Evolutionary conservation across 2,329 filamentous ascomycete genomes (phyloP).

Genomic region (Daldinia sp.): DNA sequence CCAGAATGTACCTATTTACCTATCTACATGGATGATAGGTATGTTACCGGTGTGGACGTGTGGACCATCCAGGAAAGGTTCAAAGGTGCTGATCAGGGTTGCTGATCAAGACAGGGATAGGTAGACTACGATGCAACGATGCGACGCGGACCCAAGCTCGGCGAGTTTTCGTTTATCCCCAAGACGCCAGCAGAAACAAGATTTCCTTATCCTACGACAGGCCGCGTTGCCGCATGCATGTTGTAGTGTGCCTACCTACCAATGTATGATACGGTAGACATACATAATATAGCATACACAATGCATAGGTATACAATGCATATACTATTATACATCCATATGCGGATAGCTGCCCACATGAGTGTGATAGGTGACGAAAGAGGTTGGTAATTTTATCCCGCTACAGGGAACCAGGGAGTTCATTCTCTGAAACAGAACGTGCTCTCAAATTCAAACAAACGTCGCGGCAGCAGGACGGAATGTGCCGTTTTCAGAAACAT

Average conservation of each 20-base stretch:
- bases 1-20: background rate
- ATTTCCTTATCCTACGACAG: slow-evolving; percentile 7
- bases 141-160: slow-evolving; percentile 21
- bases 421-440: slow-evolving; percentile 35
- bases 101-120: background rate
- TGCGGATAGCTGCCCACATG: background rate
- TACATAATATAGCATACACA: background rate
- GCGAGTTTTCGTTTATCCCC: slow-evolving; percentile 18
- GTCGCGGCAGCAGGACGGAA: slow-evolving; percentile 24
- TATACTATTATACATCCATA: background rate
- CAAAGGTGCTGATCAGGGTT: slow-evolving; percentile 1
- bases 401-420: background rate
- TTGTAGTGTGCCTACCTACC: background rate
- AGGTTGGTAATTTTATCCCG: slow-evolving; percentile 20
- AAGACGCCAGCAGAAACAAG: slow-evolving; percentile 17
- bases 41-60: slow-evolving; percentile 3
- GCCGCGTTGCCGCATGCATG: slow-evolving; percentile 1
- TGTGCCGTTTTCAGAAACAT: slow-evolving; percentile 32
- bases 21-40: background rate
- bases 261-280: slow-evolving; percentile 8
- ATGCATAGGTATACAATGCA: background rate
- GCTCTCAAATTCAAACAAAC: slow-evolving; percentile 37
- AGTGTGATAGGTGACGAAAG: slow-evolving; percentile 27
- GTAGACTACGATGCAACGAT: background rate
- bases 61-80: background rate